Evolutionary conservation across 225 moss, liverwort and hornwort genomes (phyloP), one percentile per base, ranked within the genome.

Genomic region (Bryoerythrophyllum caledonicum): DNA sequence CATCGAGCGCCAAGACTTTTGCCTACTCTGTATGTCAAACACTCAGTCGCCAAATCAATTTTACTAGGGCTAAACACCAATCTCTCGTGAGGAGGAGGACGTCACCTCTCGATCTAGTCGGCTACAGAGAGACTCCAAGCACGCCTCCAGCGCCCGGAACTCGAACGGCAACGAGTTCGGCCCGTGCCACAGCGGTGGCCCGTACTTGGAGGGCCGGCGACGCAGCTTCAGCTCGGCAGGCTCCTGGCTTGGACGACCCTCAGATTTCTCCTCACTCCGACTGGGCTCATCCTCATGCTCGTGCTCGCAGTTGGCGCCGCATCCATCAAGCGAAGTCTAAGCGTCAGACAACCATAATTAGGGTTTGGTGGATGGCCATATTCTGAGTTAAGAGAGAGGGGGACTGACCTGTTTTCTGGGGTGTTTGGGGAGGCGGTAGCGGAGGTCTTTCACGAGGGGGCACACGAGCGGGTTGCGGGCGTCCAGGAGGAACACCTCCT

Each of bases 131-230:
- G 77, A 72, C 73, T 90, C 90, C 65, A 90, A 73, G 72, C 87
- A 88, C 0, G 77, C 83, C 68, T 90, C 90, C 44, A 90, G 62
- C 1, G 81, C 90, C 1, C 81, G 85, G 62, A 90, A 90, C 72
- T 90, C 90, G 63, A 90, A 90, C 8, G 90, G 90, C 80, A 87
- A 64, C 63, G 65, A 71, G 27, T 71, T 53, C 26, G 28, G 70
- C 24, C 59, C 74, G 21, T 27, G 66, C 53, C 38, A 55, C 44
- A 44, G 15, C 1, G 57, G 57, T 16, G 30, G 44, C 56, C 43
- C 43, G 44, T 56, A 66, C 43, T 56, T 75, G 66, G 67, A 44
- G 65, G 66, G 75, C 28, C 57, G 43, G 43, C 40, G 75, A 11
- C 32, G 57, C 15, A 75, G 75, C 6, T 28, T 8, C 5, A 34